Evolutionary conservation across 495 filamentous ascomycete genomes (phyloP), one percentile per base, ranked within the genome.

Genomic region (Hypoxylon subgilvum): DNA sequence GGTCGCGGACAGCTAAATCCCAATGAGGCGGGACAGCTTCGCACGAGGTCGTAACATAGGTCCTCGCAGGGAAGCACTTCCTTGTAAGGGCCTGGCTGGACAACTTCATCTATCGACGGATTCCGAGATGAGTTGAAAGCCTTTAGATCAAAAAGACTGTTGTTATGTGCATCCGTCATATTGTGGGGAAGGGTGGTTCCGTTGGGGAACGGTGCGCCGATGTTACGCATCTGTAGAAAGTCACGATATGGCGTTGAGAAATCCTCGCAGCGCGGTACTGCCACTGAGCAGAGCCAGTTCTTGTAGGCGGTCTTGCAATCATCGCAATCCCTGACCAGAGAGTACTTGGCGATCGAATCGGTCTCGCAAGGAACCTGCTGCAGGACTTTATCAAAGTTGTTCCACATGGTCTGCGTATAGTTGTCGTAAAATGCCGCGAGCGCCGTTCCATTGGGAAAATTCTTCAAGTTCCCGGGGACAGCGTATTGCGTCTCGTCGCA

Each of bases 241-340:
- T 69, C 2, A 18, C 51, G 45, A 1, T 77, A 72, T 0, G 61
- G 43, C 19, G 78, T 83, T 42, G 82, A 85, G 61, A 88, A 92
- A 73, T 96, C 93, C 59, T 85, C 84, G 79, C 94, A 99, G 32
- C 89, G 88, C 0, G 94, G 94, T 61, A 99, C 94, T 10, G 83
- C 87, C 27, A 97, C 92, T 40, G 89, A 84, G 76, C 94, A 99
- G 32, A 99, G 85, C 94, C 94, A 99, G 59, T 85, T 73, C 69
- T 90, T 96, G 77, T 99, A 99, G 4, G 90, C 89, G 1, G 59
- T 53, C 6, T 78, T 84, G 72, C 94, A 99, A 74, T 92, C 82
- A 18, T 63, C 63, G 76, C 94, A 99, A 65, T 70, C 81, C 18
- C 84, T 80, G 0, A 84, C 88, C 25, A 97, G 84, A 1, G 92